A percentile compares a stretch with the other conserved stretches of the same genome.
These are phyloP conservation scores for Aspergillus alliaceus DNA, from an alignment of 2,329 filamentous ascomycete species.

Conservation along the genomic window DNA sequence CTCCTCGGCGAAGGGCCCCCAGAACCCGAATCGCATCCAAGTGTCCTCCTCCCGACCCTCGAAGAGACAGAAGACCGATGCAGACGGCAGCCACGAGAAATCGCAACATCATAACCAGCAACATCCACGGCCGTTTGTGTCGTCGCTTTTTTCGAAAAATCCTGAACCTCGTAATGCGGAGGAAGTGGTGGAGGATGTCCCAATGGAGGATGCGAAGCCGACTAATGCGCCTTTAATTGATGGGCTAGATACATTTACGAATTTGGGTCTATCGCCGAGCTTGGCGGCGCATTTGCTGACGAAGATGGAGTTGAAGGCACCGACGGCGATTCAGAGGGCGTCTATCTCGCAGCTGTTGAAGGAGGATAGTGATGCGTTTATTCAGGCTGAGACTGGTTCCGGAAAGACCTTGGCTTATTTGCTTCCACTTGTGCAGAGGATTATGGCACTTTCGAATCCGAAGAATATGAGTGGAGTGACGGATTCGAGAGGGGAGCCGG, in stretches of 20 bases:
- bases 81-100: constrained; percentile 32
- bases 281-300: constrained; percentile 79
- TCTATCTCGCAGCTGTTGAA: constrained; percentile 78
- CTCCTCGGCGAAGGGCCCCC: constrained; percentile 1
- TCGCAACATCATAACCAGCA: constrained; percentile 24
- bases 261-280: constrained; percentile 75
- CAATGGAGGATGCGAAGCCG: constrained; percentile 56
- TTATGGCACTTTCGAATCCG: constrained; percentile 69
- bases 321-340: constrained; percentile 91
- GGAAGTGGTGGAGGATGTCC: constrained; percentile 29
- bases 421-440: constrained; percentile 83
- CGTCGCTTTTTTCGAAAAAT: constrained; percentile 90
- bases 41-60: constrained; percentile 31
- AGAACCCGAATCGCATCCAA: constrained; percentile 38
- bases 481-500: constrained; percentile 43
- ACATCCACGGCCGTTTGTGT: constrained; percentile 68
- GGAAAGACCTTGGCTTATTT: constrained; percentile 98
- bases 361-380: constrained; percentile 85
- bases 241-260: constrained; percentile 82
- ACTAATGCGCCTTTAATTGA: constrained; percentile 88
- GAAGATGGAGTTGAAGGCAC: constrained; percentile 85
- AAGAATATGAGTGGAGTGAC: constrained; percentile 29
- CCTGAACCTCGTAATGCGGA: constrained; percentile 66
- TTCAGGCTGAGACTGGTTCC: constrained; percentile 95
- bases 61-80: constrained; percentile 44